These are phyloP conservation scores for Mortierella polycephala DNA, from an alignment of 371 early-diverging fungal species.

Conservation along the genomic window DNA sequence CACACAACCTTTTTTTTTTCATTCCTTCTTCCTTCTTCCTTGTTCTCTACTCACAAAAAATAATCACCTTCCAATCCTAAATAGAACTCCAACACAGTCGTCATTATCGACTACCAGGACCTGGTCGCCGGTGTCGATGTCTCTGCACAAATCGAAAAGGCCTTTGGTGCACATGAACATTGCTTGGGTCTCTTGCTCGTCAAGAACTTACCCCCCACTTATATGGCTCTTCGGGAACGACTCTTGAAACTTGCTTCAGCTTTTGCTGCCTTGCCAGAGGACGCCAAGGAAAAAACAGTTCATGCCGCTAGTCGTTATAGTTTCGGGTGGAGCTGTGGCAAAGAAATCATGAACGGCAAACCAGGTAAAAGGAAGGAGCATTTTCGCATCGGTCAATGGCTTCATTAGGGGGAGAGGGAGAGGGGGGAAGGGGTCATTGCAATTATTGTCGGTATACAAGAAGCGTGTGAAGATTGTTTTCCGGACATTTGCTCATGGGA, in stretches of 20 bases:
- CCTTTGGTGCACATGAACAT: conserved; percentile 60
- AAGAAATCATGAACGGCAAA: conserved; percentile 70
- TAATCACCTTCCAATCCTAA: not conserved
- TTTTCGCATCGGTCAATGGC: not conserved
- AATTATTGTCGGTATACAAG: too few relatives aligned
- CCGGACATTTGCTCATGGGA: not conserved
- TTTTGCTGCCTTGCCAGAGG: conserved; percentile 63
- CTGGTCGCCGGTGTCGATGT: conserved; percentile 45
- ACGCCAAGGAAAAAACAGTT: conserved; percentile 54
- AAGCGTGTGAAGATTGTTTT: too few relatives aligned
- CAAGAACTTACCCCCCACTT: conserved; percentile 59
- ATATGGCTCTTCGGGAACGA: conserved; percentile 51
- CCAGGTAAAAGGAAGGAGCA: conserved; percentile 21
- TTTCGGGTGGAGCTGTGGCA: conserved; percentile 73
- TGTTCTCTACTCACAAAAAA: conserved; percentile 1
- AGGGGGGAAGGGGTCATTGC: too few relatives aligned
- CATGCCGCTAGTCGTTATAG: conserved; percentile 60
- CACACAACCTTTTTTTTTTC: not conserved
- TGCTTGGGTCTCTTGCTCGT: conserved; percentile 64
- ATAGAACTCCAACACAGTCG: conserved; percentile 28
- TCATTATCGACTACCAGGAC: conserved; percentile 55
- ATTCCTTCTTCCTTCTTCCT: not conserved
- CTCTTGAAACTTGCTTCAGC: conserved; percentile 62
- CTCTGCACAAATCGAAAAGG: conserved; percentile 54
- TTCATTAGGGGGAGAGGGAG: too few relatives aligned